These are phyloP conservation scores for Dothideomycetidae sp. DNA, from an alignment of 2,329 filamentous ascomycete genomes.

Conservation along the genomic window DNA sequence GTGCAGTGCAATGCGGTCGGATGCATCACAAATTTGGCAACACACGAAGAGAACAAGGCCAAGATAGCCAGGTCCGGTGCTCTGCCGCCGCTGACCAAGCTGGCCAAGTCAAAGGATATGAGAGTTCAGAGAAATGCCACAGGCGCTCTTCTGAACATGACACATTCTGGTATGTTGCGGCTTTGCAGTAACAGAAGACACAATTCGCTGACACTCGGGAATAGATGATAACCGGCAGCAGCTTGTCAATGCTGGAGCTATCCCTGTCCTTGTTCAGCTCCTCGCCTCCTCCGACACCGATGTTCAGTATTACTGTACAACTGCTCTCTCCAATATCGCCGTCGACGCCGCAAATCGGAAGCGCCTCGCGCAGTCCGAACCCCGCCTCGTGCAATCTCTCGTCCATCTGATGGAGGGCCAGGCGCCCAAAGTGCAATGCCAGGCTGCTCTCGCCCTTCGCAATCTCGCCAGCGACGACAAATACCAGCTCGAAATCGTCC, in stretches of 20 bases:
- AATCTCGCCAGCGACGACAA: constrained; percentile 97
- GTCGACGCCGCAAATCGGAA: constrained; percentile 85
- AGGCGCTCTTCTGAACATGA: constrained; percentile 95
- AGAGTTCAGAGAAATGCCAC: constrained; percentile 95
- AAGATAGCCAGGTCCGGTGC: constrained; percentile 95
- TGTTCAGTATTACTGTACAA: constrained; percentile 98
- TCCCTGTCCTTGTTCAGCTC: constrained; percentile 89
- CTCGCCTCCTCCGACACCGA: constrained; percentile 88
- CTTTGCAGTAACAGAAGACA: background rate
- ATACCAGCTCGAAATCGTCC: constrained; percentile 94
- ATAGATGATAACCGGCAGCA: constrained; percentile 94
- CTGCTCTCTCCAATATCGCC: constrained; percentile 94
- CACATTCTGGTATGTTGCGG: constrained; percentile 83
- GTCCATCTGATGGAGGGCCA: constrained; percentile 96
- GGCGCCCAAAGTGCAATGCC: constrained; percentile 94
- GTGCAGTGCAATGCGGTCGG: constrained; percentile 98
- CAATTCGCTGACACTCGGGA: constrained; percentile 9
- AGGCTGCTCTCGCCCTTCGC: constrained; percentile 82
- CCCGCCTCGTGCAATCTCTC: constrained; percentile 80
- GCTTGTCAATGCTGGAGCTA: constrained; percentile 92
- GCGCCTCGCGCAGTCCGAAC: constrained; percentile 79
- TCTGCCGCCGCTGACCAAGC: constrained; percentile 71
- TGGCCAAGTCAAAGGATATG: constrained; percentile 98
- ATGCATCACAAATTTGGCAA: constrained; percentile 95
- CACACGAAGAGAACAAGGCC: constrained; percentile 97